Percentiles rank a stretch among this genome's conserved stretches.
These are phyloP conservation scores for Zygotorulaspora mrakii DNA, from an alignment of 1,139 yeast species.

Conservation along the genomic window DNA sequence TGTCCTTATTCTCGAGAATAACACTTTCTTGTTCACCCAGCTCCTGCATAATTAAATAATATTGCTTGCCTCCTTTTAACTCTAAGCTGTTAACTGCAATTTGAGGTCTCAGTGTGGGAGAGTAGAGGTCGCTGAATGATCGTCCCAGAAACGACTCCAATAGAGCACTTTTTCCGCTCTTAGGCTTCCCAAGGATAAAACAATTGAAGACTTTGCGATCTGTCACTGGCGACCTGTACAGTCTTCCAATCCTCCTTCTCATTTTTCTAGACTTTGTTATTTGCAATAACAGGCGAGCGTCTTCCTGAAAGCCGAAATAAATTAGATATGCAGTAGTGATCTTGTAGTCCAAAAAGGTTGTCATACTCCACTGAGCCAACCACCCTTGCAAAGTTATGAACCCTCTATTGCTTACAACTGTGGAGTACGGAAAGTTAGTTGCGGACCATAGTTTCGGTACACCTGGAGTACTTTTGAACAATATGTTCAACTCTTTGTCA, in stretches of 20 bases:
- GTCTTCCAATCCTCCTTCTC: constrained; percentile 59
- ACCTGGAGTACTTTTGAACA: constrained; percentile 90
- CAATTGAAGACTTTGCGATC: constrained; percentile 93
- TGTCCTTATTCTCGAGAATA: constrained; percentile 63
- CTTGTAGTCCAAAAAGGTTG: constrained; percentile 78
- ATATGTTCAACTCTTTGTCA: constrained; percentile 58
- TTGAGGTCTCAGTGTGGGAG: constrained; percentile 78
- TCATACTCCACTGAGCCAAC: constrained; percentile 98
- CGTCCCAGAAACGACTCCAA: constrained; percentile 78
- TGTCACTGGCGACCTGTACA: constrained; percentile 62
- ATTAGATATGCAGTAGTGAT: constrained; percentile 86
- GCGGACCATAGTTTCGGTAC: constrained; percentile 84
- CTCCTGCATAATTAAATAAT: constrained; percentile 85
- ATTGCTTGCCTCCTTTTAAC: constrained; percentile 90
- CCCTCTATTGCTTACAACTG: constrained; percentile 86
- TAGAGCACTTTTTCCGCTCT: constrained; percentile 81
- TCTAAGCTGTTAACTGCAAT: constrained; percentile 93
- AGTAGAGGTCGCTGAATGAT: constrained; percentile 63
- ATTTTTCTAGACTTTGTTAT: constrained; percentile 76
- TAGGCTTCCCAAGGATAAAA: constrained; percentile 77
- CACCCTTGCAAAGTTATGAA: constrained; percentile 92
- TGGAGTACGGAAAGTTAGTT: constrained; percentile 77
- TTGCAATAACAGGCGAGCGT: constrained; percentile 57
- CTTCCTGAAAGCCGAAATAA: constrained; percentile 74
- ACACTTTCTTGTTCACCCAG: constrained; percentile 85